These are phyloP conservation scores for Cercospora sojina DNA, from an alignment of 2,329 filamentous ascomycete genomes.

Conservation along the genomic window DNA sequence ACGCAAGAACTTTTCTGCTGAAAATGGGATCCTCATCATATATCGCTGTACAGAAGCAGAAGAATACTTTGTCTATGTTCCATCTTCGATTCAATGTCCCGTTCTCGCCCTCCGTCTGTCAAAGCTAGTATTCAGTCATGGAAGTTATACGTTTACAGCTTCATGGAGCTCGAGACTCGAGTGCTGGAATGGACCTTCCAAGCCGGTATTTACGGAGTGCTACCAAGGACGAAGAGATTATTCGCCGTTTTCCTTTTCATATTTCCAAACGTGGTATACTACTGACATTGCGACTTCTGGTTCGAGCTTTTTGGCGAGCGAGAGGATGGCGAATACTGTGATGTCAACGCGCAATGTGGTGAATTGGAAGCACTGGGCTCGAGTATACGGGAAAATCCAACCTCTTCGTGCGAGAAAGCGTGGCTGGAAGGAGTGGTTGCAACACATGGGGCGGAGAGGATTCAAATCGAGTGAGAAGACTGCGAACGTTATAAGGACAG, in stretches of 20 bases:
- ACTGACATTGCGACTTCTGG: neutral
- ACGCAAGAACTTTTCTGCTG: neutral
- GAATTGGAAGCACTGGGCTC: slow-evolving; percentile 3
- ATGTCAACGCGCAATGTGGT: neutral
- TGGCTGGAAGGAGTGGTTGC: neutral
- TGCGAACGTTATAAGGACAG: neutral
- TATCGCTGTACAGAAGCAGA: neutral
- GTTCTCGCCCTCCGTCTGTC: neutral
- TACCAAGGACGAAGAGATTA: neutral
- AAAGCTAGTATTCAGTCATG: neutral
- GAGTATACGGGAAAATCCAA: neutral
- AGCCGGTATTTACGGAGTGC: neutral
- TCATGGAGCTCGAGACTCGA: neutral
- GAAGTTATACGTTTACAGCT: neutral
- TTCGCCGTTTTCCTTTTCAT: neutral
- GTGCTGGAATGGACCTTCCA: neutral
- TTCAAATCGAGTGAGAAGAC: neutral
- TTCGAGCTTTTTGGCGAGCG: neutral
- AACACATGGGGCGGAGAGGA: neutral
- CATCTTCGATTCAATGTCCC: neutral
- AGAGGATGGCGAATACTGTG: neutral
- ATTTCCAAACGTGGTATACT: slow-evolving; percentile 7
- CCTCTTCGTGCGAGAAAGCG: neutral
- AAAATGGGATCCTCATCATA: neutral
- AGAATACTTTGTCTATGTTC: neutral